phyloP scores from a whole-genome alignment of 345 rosid genomes.

The Firmiana major region DNA sequence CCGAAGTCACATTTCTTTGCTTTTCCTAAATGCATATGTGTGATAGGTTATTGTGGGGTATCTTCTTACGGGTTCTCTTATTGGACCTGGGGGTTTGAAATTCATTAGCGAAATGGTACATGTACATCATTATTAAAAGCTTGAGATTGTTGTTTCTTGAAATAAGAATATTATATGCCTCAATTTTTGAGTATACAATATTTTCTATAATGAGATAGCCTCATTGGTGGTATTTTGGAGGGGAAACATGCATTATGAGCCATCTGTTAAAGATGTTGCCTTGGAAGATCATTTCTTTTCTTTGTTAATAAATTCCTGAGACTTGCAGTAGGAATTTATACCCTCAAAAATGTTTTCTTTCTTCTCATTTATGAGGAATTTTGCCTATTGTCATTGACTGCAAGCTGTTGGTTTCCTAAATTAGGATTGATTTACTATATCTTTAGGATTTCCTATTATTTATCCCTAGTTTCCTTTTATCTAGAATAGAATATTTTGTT shows the following conservation, averaged over 20 bases:
- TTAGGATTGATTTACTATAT: too few relatives aligned
- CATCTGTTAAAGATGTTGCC: not conserved
- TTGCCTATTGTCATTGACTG: too few relatives aligned
- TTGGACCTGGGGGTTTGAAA: constrained; percentile 98
- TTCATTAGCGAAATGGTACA: constrained; percentile 99
- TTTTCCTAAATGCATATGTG: not conserved
- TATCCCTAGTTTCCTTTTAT: too few relatives aligned
- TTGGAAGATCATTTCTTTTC: not conserved
- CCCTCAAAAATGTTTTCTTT: not conserved
- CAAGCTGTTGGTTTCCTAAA: too few relatives aligned
- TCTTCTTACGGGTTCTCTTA: constrained; percentile 92
- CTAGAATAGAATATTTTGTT: too few relatives aligned
- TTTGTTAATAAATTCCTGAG: not conserved
- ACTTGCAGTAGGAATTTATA: not conserved
- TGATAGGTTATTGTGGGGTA: constrained; percentile 92
- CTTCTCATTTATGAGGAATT: not conserved
- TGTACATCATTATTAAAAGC: constrained; percentile 39
- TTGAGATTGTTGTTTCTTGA: not conserved
- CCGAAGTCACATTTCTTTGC: not conserved
- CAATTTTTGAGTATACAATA: not conserved
- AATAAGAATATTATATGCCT: not conserved
- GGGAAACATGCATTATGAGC: not conserved
- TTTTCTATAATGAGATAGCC: not conserved
- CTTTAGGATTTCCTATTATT: too few relatives aligned
- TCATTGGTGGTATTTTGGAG: not conserved